Base-by-base conservation (phyloP, 2,329 filamentous ascomycete genomes). In the Cordyceps sp. region DNA sequence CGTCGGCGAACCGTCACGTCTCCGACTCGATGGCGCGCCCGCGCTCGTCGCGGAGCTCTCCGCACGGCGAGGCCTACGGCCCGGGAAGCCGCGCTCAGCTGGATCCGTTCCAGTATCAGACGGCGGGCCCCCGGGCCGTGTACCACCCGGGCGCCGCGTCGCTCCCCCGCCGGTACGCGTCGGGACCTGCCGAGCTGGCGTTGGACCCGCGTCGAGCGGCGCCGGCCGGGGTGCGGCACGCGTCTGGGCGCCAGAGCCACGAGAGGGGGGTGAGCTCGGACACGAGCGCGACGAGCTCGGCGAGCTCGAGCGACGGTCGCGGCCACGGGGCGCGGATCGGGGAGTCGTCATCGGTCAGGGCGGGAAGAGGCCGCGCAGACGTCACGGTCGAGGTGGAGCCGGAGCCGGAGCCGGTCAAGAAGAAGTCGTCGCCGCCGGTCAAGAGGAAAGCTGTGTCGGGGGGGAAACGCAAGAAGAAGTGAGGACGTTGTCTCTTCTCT, bases 71-170 rank as follows among this genome's bases (percentile, higher is more conserved):
- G 14, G 43, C 47, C 13, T 45, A 45, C 15, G 45, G 48, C 15
- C 45, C 44, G 22, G 42, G 43, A 19, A 49, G 40, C 10, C 45
- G 46, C 15, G 33, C 37, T 24, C 39, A 39, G 5, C 34, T 52
- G 12, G 61, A 72, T 36, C 66, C 67, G 5, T 71, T 72, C 36
- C 57, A 59, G 37, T 72, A 62, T 44, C 64, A 69, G 49, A 63
- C 60, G 4, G 53, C 50, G 16, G 62, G 59, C 10, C 45, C 62
- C 4, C 17, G 27, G n/a, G n/a, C n/a, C n/a, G n/a, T n/a, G n/a
- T n/a, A n/a, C n/a, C n/a, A n/a, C 10, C 27, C 10, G 16, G n/a
- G 17, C 17, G 27, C 4, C n/a, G 16, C n/a, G n/a, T n/a, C n/a
- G n/a, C n/a, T n/a, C n/a, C n/a, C 14, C 17, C 27, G 27, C 16